These are phyloP conservation scores for Allantophomopsis lycopodina DNA, from an alignment of 2,329 filamentous ascomycete genomes.

Conservation along the genomic window DNA sequence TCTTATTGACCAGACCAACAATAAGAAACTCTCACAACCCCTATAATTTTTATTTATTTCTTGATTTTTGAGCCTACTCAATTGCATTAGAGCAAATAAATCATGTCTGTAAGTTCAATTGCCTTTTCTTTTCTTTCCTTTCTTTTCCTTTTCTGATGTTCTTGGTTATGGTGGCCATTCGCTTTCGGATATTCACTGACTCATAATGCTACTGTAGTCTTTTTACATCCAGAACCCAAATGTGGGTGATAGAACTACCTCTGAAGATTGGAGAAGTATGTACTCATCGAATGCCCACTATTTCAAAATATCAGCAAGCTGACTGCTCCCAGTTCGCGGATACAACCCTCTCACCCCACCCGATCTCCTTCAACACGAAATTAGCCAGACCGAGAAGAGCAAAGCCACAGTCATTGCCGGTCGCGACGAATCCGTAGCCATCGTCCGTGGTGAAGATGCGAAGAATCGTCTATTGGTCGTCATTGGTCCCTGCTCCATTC, in stretches of 20 bases:
- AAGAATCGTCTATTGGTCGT: slow-evolving; percentile 58
- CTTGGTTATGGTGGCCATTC: too few species aligned
- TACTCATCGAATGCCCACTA: slow-evolving; percentile 3
- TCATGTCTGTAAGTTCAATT: slow-evolving; percentile 9
- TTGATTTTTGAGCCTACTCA: too few species aligned
- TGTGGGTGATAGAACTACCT: slow-evolving; percentile 59
- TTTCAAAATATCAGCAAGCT: slow-evolving; percentile 1
- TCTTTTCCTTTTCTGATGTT: too few species aligned
- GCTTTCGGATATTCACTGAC: too few species aligned
- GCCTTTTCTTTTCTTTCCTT: neutral
- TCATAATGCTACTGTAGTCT: slow-evolving; percentile 20
- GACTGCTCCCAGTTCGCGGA: slow-evolving; percentile 50
- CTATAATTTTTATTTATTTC: too few species aligned
- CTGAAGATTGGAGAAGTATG: slow-evolving; percentile 76
- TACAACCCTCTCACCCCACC: slow-evolving; percentile 90
- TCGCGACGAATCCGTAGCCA: slow-evolving; percentile 50
- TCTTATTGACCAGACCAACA: too few species aligned
- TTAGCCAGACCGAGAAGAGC: slow-evolving; percentile 36
- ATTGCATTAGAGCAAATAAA: neutral
- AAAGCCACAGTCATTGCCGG: slow-evolving; percentile 41
- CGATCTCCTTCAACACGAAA: slow-evolving; percentile 90
- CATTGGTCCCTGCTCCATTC: slow-evolving; percentile 92
- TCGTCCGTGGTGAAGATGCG: slow-evolving; percentile 51
- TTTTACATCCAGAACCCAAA: slow-evolving; percentile 71
- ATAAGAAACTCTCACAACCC: too few species aligned